A percentile compares a stretch with the other conserved stretches of the same genome.
Evolutionary conservation across 2,329 filamentous ascomycete species (phyloP).

Genomic region (Rutstroemia sp.): DNA sequence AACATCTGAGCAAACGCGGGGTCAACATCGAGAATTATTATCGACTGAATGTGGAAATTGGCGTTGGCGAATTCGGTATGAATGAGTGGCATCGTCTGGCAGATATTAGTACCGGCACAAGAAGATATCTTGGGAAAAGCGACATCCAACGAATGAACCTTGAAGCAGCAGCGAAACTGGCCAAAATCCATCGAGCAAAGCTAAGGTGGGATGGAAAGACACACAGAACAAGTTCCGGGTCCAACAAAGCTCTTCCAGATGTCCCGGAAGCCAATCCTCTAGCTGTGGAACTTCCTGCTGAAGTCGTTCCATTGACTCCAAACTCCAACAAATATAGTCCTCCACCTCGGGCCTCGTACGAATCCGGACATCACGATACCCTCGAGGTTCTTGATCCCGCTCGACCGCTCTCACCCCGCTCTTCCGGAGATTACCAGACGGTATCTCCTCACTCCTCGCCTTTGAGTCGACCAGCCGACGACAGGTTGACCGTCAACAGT

Average conservation of each 20-base stretch:
- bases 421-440: constrained; percentile 17
- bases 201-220: constrained; percentile 17
- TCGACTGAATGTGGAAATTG: constrained; percentile 92
- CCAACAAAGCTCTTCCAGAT: constrained; percentile 17
- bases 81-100: constrained; percentile 95
- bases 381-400: constrained; percentile 19
- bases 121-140: constrained; percentile 68
- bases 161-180: constrained; percentile 70
- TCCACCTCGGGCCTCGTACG: constrained; percentile 28
- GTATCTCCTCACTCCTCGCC: constrained; percentile 2
- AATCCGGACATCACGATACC: constrained; percentile 25
- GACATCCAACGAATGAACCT: constrained; percentile 72
- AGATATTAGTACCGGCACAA: constrained; percentile 89
- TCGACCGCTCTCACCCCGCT: constrained; percentile 28
- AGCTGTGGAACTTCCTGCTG: constrained; percentile 51
- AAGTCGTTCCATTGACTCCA: constrained; percentile 27
- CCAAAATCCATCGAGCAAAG: constrained; percentile 74
- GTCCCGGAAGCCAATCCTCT: constrained; percentile 33
- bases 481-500: constrained; percentile 48
- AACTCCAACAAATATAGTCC: constrained; percentile 12
- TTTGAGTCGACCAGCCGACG: constrained; percentile 15
- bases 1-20: constrained; percentile 67
- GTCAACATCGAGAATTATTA: constrained; percentile 90
- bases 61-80: constrained; percentile 96
- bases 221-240: constrained; percentile 6